Conservation (phyloP, 805 yeast genomes). For the Teunomyces funiuensis region DNA sequence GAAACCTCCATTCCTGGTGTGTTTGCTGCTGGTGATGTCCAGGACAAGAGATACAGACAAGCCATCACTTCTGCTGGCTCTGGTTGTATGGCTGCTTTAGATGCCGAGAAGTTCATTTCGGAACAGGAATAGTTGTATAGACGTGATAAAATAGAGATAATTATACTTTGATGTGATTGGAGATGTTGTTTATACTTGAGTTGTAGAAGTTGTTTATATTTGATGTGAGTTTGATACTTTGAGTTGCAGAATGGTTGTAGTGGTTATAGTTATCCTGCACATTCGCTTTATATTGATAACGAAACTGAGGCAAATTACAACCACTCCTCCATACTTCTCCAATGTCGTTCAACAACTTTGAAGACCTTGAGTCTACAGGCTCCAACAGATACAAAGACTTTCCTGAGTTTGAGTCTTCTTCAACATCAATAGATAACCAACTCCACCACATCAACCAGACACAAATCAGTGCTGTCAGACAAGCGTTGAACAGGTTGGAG, state of each 20-base stretch:
- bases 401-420: conserved; percentile 39
- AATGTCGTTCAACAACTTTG: conserved; percentile 28
- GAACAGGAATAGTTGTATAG: conserved; percentile 37
- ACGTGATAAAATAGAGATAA: not conserved
- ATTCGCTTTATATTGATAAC: too few relatives aligned
- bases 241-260: too few relatives aligned
- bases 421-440: conserved; percentile 31
- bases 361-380: conserved; percentile 27
- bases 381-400: conserved; percentile 32
- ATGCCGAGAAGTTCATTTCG: conserved; percentile 80
- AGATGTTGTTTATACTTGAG: not conserved
- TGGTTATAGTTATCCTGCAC: too few relatives aligned
- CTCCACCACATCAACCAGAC: conserved; percentile 29
- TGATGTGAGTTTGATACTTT: too few relatives aligned
- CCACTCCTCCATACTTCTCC: not conserved
- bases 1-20: conserved; percentile 85
- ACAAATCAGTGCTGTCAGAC: conserved; percentile 13
- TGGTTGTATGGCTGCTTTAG: conserved; percentile 99
- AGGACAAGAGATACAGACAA: conserved; percentile 95
- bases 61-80: conserved; percentile 99
- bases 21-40: conserved; percentile 99
- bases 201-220: too few relatives aligned
- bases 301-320: too few relatives aligned
- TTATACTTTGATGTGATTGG: not conserved
- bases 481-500: conserved; percentile 5